Base-by-base conservation (phyloP, 768 basidiomycete species). In the Mycena belliarum region DNA sequence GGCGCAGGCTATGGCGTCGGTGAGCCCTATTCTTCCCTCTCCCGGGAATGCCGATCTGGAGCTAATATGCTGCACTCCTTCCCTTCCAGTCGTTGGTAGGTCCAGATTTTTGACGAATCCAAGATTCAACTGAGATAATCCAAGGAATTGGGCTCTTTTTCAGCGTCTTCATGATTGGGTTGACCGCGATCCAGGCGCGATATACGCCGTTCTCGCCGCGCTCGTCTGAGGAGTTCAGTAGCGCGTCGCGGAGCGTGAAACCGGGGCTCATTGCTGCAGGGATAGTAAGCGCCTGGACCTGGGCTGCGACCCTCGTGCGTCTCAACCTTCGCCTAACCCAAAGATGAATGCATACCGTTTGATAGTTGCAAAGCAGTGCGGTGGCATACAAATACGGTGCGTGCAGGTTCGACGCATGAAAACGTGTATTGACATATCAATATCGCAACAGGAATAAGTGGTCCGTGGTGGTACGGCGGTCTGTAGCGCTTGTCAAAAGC, bases 211-310 rank as follows among this genome's bases (percentile, higher is more conserved):
- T 86, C 69, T 91, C 90, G 5, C 87, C 89, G 18, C 83, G 82
- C 57, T 87, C 81, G 59, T 85, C 92, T 0, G 93, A 95, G 70
- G 91, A 93, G 67, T 93, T 93, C 64, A 88, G 84, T 51, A 88
- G 85, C 60, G 91, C 91, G 9, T 91, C 89, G 1, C 79, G 91
- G 29, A 87, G 87, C 54, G 82, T 96, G 52, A 95, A 95, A 63
- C 93, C 95, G 9, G 95, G 95, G 14, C 78, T 98, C 43, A 95
- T 97, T 57, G 93, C 94, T 0, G 85, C 91, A 26, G 95, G 95
- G 2, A 95, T 97, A 57, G 93, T 96, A 21, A 89, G 87, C 20
- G 93, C 94, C 0, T 95, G 93, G 93, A 94, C 92, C n/a, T 91
- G 87, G 78, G 89, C 88, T 3, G 90, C 89, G 20, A 91, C 89